These are phyloP conservation scores for Tulasnella sp. DNA, from an alignment of 768 basidiomycete species.

Conservation along the genomic window DNA sequence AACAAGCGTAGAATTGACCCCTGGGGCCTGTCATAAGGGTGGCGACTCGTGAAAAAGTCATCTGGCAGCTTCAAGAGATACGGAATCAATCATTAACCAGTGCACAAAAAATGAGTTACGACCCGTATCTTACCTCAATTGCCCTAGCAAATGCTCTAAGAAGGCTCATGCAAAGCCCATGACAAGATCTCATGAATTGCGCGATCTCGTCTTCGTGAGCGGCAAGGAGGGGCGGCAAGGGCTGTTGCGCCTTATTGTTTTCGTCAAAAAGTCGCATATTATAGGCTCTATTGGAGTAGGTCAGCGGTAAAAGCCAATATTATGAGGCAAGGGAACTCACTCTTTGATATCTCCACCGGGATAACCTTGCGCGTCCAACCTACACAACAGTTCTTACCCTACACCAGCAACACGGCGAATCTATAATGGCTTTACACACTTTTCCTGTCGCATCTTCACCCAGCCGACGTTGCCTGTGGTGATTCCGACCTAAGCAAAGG, in stretches of 20 bases:
- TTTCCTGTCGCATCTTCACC: conserved; percentile 16
- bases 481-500: conserved; percentile 9
- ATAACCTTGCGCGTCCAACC: conserved; percentile 13
- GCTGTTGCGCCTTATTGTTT: conserved; percentile 14
- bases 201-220: background rate
- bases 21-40: conserved; percentile 3
- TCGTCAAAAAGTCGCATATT: conserved; percentile 15
- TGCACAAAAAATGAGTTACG: too few relatives aligned
- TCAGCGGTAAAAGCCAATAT: background rate
- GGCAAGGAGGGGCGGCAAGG: conserved; percentile 14
- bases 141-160: conserved; percentile 17
- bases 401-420: too few relatives aligned
- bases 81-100: too few relatives aligned
- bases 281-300: conserved; percentile 14
- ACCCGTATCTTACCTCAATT: conserved; percentile 5
- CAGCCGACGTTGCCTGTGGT: conserved; percentile 16
- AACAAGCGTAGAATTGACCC: conserved; percentile 16
- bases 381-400: background rate
- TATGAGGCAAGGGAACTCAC: background rate
- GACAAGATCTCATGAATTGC: conserved; percentile 17
- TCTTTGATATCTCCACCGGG: conserved; percentile 19
- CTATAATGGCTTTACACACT: background rate
- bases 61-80: conserved; percentile 9
- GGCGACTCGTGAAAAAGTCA: conserved; percentile 19
- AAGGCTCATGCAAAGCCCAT: conserved; percentile 16